phyloP scores from a whole-genome alignment of 208 protist species.

The Strigomonas galati region DNA sequence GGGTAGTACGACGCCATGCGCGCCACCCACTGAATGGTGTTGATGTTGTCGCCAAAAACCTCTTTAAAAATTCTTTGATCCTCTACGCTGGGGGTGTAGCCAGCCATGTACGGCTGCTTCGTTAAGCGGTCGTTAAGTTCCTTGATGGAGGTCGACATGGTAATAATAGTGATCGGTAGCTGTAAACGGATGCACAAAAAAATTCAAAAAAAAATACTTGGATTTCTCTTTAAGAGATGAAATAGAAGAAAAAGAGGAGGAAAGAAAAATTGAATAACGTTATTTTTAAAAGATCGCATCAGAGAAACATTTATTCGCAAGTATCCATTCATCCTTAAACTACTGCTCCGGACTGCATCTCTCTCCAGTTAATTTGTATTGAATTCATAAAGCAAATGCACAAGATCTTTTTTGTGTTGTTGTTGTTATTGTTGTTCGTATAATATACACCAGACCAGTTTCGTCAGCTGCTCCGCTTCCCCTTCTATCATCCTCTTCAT shows the following conservation, averaged over 20 bases:
- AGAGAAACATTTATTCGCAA: background rate
- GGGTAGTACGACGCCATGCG: constrained; percentile 73
- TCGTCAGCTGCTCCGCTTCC: too few relatives aligned
- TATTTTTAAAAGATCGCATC: background rate
- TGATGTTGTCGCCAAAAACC: constrained; percentile 52
- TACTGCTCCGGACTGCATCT: too few relatives aligned
- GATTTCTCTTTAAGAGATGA: background rate
- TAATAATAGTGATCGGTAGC: background rate
- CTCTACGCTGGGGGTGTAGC: constrained; percentile 53
- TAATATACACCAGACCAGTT: too few relatives aligned
- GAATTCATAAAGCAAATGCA: background rate
- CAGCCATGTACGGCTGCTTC: constrained; percentile 53
- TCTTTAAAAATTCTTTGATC: constrained; percentile 47
- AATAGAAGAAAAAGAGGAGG: background rate
- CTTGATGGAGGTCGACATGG: constrained; percentile 30
- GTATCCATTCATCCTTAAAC: background rate
- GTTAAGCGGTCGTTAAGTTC: constrained; percentile 60
- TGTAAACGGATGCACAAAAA: background rate
- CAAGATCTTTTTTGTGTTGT: background rate
- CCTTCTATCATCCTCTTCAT: too few relatives aligned
- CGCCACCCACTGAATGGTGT: constrained; percentile 55
- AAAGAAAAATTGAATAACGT: too few relatives aligned
- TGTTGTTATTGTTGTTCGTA: too few relatives aligned
- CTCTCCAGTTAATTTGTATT: too few relatives aligned
- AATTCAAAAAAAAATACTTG: constrained; percentile 1